Conservation (phyloP, 495 filamentous ascomycete species). For the Oleoguttula mirabilis region DNA sequence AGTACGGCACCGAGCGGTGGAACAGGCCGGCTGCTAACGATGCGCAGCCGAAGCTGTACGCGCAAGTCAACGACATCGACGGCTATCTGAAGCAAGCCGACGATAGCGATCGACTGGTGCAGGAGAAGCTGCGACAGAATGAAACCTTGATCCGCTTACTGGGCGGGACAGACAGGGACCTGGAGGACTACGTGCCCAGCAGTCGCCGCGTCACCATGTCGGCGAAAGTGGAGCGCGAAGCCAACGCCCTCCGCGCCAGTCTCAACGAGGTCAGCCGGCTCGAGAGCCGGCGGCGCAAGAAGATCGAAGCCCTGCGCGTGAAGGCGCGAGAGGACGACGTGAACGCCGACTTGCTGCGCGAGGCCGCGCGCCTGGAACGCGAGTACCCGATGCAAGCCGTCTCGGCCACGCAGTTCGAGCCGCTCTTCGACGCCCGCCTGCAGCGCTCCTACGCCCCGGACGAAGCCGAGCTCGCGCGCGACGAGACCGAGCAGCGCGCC, state of each 20-base stretch:
- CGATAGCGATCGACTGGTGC: conserved; percentile 69
- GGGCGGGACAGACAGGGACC: conserved; percentile 60
- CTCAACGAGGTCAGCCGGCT: conserved; percentile 75
- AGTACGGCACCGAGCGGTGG: conserved; percentile 87
- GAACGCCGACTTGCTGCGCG: conserved; percentile 61
- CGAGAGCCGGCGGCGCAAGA: conserved; percentile 62
- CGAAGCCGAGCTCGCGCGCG: conserved; percentile 52
- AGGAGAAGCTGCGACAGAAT: conserved; percentile 63
- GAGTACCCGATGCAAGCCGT: conserved; percentile 74
- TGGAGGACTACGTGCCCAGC: conserved; percentile 82
- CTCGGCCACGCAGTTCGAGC: conserved; percentile 78
- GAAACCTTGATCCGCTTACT: conserved; percentile 64
- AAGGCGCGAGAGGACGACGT: conserved; percentile 84
- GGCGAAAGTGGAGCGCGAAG: conserved; percentile 65
- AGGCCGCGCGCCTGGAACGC: conserved; percentile 75
- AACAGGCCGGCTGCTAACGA: conserved; percentile 51
- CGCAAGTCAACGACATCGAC: conserved; percentile 62
- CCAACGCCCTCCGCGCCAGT: conserved; percentile 56
- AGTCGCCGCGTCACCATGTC: conserved; percentile 66
- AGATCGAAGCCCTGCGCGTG: conserved; percentile 60
- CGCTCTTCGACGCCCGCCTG: conserved; percentile 74
- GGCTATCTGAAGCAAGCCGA: conserved; percentile 79
- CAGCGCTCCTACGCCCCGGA: conserved; percentile 71
- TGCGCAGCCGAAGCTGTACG: conserved; percentile 64
- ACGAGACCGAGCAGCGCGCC: conserved; percentile 65